Evolutionary conservation across 805 yeast species (phyloP), one percentile per base, ranked within the genome.

Genomic region (Metschnikowia arizonensis): DNA sequence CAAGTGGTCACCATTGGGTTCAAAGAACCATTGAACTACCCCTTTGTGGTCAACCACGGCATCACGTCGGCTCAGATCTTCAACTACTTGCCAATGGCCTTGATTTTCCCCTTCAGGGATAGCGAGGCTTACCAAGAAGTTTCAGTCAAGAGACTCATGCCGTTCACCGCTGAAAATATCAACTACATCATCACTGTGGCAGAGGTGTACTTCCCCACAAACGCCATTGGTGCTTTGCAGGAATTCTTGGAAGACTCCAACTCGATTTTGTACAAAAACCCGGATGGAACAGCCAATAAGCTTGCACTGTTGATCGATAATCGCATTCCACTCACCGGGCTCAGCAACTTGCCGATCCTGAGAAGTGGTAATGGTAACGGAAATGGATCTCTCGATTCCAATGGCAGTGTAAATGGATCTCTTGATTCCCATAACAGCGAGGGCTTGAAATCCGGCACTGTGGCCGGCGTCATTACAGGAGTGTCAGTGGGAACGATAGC

Each of bases 151-250:
- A 79, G 83, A 61, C 74, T 91, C 55, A 81, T 83, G 49, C 98
- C 98, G 31, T 85, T 81, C 60, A 74, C 82, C 14, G 76, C 87
- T 2, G 46, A 52, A 11, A 73, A 68, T 25, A 58, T 69, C 45
- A 52, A 64, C 36, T 91, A 88, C 63, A 77, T 88, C 49, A 87
- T 87, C 45, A 85, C 97, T 0, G 86, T 90, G 49, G 98, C 97
- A 5, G 85, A 85, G 61, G 84, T 88, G 45, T 88, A 85, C 61
- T 84, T 88, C 68, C 96, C 96, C 18, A 61, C 66, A 9, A 61
- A 64, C 10, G 65, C 74, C 25, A 74, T 86, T 14, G 55, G 62
- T 1, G 60, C 68, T 0, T 70, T 91, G 50, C 77, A 78, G 47
- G 64, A 64, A 14, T 63, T 72, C 31, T 63, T 91, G 34, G 65